Base-by-base conservation (phyloP, 2,329 filamentous ascomycete species). In the Arthroderma sp. region DNA sequence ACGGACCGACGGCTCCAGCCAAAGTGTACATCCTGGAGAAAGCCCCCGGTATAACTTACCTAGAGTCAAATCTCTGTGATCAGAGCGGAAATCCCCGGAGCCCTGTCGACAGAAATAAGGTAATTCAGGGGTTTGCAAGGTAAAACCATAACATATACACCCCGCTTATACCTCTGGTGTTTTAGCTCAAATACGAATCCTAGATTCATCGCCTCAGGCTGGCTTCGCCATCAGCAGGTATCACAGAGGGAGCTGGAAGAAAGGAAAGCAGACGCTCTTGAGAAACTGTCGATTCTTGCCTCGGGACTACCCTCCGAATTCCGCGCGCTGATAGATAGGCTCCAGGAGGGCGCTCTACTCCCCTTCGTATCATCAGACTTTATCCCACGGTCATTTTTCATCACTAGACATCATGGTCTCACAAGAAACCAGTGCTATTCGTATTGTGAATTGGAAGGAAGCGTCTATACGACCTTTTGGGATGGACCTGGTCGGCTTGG, bases 11-110 rank as follows among this genome's bases (percentile, higher is more conserved):
- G 28, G 6, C 41, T 29, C 41, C 41, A 22, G 7, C 38, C 15
- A 36, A 43, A 34, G 28, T 43, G 11, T 47, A 47, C 29, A 30
- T 34, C 28, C 43, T 47, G 28, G 40, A 47, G 27, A 47, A 40
- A 36, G 40, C 43, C 15, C 36, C 45, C 8, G 45, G 45, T n/a
- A 32, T 43, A 39, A 29, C 45, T 29, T 43, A 43, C 11, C 3
- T 22, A 22, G 15, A 22, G 15, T 22, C 15, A 22, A 22, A 22
- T 22, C 15, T 22, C 15, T 22, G 15, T 22, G 15, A 22, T 22
- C 15, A 22, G 15, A 22, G 15, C 15, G 15, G 15, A 22, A 22
- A 22, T 22, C 15, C 15, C 15, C 15, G 15, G 15, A 22, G 15
- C 15, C 15, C 15, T 22, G 15, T 22, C 15, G 15, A 22, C 3